A percentile compares a stretch with the other conserved stretches of the same genome.
These are phyloP conservation scores for Dothideomycetes sp. DNA, from an alignment of 2,329 filamentous ascomycete species.

Conservation along the genomic window DNA sequence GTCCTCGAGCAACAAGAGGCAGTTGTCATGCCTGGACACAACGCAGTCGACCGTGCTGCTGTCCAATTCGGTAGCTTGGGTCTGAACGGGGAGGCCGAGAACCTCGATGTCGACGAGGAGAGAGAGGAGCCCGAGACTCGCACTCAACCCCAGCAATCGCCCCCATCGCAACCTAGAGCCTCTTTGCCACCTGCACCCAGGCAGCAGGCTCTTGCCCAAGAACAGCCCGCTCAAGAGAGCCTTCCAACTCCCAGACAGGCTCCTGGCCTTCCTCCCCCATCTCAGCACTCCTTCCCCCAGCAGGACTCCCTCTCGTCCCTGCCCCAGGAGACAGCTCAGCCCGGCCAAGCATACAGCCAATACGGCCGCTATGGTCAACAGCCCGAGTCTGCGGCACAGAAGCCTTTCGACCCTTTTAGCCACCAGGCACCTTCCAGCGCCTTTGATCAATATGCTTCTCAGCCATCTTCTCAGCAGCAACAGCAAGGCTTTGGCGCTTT, in stretches of 20 bases:
- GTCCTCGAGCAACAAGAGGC: constrained; percentile 93
- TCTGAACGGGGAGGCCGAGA: constrained; percentile 59
- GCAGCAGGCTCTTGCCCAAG: constrained; percentile 27
- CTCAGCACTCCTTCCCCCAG: constrained; percentile 29
- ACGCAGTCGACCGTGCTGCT: constrained; percentile 81
- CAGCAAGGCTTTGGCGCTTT: constrained; percentile 52
- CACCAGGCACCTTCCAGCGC: constrained; percentile 53
- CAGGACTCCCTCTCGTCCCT: constrained; percentile 36
- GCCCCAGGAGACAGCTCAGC: constrained; percentile 36
- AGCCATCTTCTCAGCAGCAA: constrained; percentile 46
- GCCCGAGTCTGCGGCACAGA: constrained; percentile 52
- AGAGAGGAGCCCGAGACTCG: constrained; percentile 92
- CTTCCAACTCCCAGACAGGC: constrained; percentile 46
- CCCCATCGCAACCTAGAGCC: constrained; percentile 72
- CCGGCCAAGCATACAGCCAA: constrained; percentile 46
- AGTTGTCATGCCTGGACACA: constrained; percentile 95
- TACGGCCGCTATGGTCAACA: constrained; percentile 62
- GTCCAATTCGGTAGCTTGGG: constrained; percentile 97
- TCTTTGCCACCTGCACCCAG: constrained; percentile 65
- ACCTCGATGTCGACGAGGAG: constrained; percentile 80
- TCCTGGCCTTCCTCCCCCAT: constrained; percentile 51
- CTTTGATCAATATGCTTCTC: constrained; percentile 36
- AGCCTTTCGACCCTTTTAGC: constrained; percentile 78
- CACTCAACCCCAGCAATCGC: constrained; percentile 85
- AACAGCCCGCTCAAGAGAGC: constrained; percentile 27